Evolutionary conservation across 2,329 filamentous ascomycete species (phyloP).

Genomic region (Ophiostoma sp.): DNA sequence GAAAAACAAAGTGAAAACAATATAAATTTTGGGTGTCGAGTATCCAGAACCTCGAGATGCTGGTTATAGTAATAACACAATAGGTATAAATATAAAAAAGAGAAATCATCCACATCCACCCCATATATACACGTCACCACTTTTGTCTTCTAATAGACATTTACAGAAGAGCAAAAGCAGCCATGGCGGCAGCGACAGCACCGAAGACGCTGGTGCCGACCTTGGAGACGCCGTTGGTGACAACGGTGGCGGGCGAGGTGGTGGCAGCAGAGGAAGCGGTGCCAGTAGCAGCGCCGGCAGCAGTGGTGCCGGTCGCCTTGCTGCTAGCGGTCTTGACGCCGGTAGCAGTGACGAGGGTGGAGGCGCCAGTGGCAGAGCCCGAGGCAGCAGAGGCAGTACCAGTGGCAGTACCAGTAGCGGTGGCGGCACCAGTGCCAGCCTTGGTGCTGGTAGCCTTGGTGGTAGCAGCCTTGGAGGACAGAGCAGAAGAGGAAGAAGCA

Average conservation of each 20-base stretch:
- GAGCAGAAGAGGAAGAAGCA: conserved; percentile 22
- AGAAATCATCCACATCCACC: neutral
- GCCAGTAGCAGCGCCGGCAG: neutral
- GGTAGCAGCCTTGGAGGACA: conserved; percentile 29
- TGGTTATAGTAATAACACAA: conserved; percentile 1
- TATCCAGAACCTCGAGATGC: conserved; percentile 15
- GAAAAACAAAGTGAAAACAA: conserved; percentile 13
- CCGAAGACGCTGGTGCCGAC: conserved; percentile 27
- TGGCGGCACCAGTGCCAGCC: conserved; percentile 23
- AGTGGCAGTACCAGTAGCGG: conserved; percentile 20
- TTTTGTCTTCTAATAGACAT: neutral
- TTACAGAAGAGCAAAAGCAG: conserved; percentile 31
- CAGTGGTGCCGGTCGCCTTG: conserved; percentile 19
- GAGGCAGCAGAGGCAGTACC: conserved; percentile 16
- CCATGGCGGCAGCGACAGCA: conserved; percentile 28
- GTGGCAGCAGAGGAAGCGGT: conserved; percentile 23
- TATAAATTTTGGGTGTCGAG: conserved; percentile 12
- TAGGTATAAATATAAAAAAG: conserved; percentile 8
- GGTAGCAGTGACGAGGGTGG: conserved; percentile 28
- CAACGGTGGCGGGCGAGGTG: conserved; percentile 31
- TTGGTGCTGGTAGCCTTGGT: conserved; percentile 29
- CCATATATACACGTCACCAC: neutral
- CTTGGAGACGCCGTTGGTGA: conserved; percentile 30
- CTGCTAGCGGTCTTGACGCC: conserved; percentile 18
- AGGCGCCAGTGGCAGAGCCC: conserved; percentile 24